phyloP scores from a whole-genome alignment of 2,329 filamentous ascomycete genomes.

The Pseudophaeomoniella oleicola region DNA sequence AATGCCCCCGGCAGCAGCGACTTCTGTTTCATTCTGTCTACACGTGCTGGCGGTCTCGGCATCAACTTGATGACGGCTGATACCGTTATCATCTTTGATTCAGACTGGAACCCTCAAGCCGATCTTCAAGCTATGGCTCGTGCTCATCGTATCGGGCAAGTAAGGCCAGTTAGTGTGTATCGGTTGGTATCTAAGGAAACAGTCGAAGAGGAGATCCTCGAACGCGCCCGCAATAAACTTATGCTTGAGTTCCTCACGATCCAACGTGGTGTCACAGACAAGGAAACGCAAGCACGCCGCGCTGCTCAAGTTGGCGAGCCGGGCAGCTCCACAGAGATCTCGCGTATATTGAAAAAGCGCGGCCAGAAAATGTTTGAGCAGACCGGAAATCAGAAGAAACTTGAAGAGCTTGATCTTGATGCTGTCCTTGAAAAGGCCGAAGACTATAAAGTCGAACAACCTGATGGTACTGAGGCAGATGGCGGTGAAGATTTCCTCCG shows the following conservation, averaged over 20 bases:
- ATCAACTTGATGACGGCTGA: constrained; percentile 99
- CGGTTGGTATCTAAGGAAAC: constrained; percentile 95
- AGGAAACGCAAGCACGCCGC: constrained; percentile 60
- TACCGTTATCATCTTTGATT: constrained; percentile 95
- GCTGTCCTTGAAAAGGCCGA: constrained; percentile 94
- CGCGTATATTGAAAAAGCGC: constrained; percentile 87
- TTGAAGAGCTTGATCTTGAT: constrained; percentile 96
- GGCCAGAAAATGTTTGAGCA: constrained; percentile 99
- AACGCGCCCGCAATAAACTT: constrained; percentile 91
- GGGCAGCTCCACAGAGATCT: constrained; percentile 85
- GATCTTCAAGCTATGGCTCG: constrained; percentile 97
- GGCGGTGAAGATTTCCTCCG: constrained; percentile 93
- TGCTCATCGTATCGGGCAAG: constrained; percentile 94
- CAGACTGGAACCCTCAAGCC: constrained; percentile 97
- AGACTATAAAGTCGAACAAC: constrained; percentile 89
- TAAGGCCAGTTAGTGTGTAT: constrained; percentile 90
- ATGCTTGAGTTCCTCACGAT: constrained; percentile 96
- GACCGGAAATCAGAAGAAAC: constrained; percentile 85
- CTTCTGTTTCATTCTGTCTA: constrained; percentile 92
- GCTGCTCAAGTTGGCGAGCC: constrained; percentile 52
- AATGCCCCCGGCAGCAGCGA: constrained; percentile 93
- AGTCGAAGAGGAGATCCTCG: constrained; percentile 92
- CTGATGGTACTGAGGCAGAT: constrained; percentile 85
- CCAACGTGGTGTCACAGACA: constrained; percentile 90
- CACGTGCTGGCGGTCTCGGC: constrained; percentile 87